phyloP scores from a whole-genome alignment of 2,329 filamentous ascomycete genomes.

The Penicillium glabrum region DNA sequence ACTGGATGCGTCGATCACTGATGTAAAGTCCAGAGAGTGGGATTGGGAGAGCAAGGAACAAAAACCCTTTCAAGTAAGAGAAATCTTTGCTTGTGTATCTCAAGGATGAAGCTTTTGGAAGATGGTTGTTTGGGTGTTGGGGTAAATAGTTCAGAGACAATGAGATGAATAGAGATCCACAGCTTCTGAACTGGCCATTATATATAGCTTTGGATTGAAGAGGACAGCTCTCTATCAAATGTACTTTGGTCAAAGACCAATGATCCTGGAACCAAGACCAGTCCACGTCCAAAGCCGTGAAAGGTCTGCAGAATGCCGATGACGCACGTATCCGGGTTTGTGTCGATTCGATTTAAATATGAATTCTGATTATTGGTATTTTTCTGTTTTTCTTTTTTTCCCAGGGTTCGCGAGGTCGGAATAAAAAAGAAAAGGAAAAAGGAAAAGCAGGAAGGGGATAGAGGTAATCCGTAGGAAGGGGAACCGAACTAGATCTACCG shows the following conservation, averaged over 20 bases:
- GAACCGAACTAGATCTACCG: conserved; percentile 7
- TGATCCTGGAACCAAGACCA: conserved; percentile 6
- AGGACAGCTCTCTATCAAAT: not conserved
- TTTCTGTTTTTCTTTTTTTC: not conserved
- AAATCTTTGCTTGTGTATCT: not conserved
- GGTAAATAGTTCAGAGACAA: not conserved
- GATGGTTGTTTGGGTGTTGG: not conserved
- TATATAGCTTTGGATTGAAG: conserved; percentile 4
- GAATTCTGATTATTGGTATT: not conserved
- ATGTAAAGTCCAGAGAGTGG: conserved; percentile 7
- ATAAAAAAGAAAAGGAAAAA: not conserved
- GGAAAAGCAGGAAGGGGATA: not conserved
- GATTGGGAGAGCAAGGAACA: not conserved
- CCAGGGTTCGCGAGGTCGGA: not conserved
- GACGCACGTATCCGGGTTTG: conserved; percentile 13
- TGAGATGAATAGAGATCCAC: not conserved
- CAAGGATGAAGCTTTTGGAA: not conserved
- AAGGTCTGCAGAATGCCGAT: conserved; percentile 13
- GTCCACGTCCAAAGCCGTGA: conserved; percentile 2
- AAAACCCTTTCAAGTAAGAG: too few species aligned
- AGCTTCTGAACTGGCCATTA: conserved; percentile 11
- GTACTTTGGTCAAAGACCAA: not conserved
- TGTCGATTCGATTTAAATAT: not conserved
- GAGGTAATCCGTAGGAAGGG: not conserved
- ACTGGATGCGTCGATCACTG: conserved; percentile 21